Evolutionary conservation across 2,329 filamentous ascomycete species (phyloP).

Genomic region (Fusarium verrucosum): DNA sequence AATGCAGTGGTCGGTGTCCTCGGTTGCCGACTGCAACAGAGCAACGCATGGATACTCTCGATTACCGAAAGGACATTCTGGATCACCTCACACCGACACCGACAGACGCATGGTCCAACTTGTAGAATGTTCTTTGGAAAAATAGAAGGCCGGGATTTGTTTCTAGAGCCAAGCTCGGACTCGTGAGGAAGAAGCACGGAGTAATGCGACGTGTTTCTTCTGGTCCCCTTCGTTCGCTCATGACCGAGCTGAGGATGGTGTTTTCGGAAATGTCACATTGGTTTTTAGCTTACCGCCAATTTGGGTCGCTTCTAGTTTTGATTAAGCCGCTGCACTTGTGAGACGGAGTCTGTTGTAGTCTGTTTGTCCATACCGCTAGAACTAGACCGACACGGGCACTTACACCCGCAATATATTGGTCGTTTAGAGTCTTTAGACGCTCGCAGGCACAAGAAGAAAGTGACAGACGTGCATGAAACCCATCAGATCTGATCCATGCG

Average conservation of each 20-base stretch:
- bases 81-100: constrained; percentile 23
- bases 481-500: constrained; percentile 12
- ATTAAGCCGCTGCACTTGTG: constrained; percentile 14
- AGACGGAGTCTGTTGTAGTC: background rate
- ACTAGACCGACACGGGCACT: constrained; percentile 6
- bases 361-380: background rate
- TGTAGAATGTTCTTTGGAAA: constrained; percentile 27
- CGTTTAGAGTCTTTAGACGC: constrained; percentile 4
- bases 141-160: constrained; percentile 18
- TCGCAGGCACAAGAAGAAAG: background rate
- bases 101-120: constrained; percentile 21
- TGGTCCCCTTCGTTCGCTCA: constrained; percentile 4
- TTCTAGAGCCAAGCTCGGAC: constrained; percentile 39
- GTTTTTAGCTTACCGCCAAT: constrained; percentile 32
- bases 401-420: constrained; percentile 12
- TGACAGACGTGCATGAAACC: constrained; percentile 10
- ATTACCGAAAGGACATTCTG: constrained; percentile 26
- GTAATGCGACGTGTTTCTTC: constrained; percentile 9
- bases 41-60: constrained; percentile 26
- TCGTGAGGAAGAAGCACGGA: too few relatives aligned
- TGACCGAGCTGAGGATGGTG: constrained; percentile 20
- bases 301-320: constrained; percentile 30
- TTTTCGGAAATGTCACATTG: constrained; percentile 9
- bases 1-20: constrained; percentile 3
- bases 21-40: constrained; percentile 13